Percentiles rank a stretch among this genome's conserved stretches.
phyloP scores from a whole-genome alignment of 208 protist species.

The Leishmania amazonensis region DNA sequence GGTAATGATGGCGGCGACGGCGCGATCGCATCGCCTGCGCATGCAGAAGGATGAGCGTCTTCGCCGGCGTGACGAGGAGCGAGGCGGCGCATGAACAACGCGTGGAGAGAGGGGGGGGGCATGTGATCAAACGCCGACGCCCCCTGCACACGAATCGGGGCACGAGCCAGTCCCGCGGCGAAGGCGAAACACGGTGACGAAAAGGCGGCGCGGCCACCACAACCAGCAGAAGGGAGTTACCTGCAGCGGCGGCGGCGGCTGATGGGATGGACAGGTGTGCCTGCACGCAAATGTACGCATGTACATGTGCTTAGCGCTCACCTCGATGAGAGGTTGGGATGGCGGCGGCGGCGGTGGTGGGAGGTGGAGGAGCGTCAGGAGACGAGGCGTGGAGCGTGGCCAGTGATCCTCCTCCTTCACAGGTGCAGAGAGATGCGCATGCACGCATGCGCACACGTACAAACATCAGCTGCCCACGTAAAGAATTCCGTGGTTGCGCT shows the following conservation, averaged over 20 bases:
- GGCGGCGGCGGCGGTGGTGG: background rate
- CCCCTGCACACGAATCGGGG: background rate
- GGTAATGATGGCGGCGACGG: constrained; percentile 10
- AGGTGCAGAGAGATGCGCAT: background rate
- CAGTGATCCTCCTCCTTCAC: background rate
- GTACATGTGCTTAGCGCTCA: background rate
- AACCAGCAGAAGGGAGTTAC: background rate
- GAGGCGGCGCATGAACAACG: constrained; percentile 18
- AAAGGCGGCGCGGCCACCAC: background rate
- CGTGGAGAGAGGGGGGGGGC: background rate
- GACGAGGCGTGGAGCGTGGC: background rate
- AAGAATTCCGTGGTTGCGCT: background rate
- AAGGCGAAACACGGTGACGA: background rate
- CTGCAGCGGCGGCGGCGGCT: background rate
- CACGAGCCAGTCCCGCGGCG: background rate
- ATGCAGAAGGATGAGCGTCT: constrained; percentile 17
- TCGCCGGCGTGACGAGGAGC: constrained; percentile 9
- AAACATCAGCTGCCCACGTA: background rate
- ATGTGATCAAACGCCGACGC: background rate
- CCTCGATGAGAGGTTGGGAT: background rate
- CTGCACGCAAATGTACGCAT: background rate
- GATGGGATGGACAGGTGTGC: background rate
- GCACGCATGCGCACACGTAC: background rate
- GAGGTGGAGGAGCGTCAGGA: background rate
- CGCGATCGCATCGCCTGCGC: constrained; percentile 8